A percentile compares a stretch with the other conserved stretches of the same genome.
Conservation (phyloP, 2,329 filamentous ascomycete genomes). For the Pseudonectria buxi region DNA sequence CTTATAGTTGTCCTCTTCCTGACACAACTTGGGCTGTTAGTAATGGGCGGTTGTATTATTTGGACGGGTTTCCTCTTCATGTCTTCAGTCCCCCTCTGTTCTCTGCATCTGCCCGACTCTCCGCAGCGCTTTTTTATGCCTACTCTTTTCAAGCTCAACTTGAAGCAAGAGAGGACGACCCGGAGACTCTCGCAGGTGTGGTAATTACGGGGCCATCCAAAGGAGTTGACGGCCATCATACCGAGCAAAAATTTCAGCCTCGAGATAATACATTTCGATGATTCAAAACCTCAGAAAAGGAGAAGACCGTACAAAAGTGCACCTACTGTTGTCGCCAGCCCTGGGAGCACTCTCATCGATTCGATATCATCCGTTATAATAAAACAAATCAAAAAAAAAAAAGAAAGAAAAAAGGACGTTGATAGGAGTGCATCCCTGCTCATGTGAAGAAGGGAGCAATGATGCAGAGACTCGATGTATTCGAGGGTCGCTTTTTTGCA, state of each 20-base stretch:
- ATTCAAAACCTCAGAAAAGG: slow-evolving; percentile 16
- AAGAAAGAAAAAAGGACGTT: too few relatives aligned
- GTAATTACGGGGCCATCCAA: slow-evolving; percentile 16
- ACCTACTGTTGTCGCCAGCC: too few relatives aligned
- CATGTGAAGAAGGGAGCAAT: too few relatives aligned
- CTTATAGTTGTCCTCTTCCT: slow-evolving; percentile 26
- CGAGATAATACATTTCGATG: slow-evolving; percentile 34
- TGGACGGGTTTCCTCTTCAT: slow-evolving; percentile 24
- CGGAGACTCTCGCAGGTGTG: slow-evolving; percentile 15
- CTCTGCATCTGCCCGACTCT: slow-evolving; percentile 17
- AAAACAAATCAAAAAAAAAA: too few relatives aligned
- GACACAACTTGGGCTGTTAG: slow-evolving; percentile 24
- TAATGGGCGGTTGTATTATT: slow-evolving; percentile 32
- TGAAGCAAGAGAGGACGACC: slow-evolving; percentile 4
- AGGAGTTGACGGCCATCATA: slow-evolving; percentile 26
- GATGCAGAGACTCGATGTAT: too few relatives aligned
- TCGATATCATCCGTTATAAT: too few relatives aligned
- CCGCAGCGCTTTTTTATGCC: slow-evolving; percentile 12
- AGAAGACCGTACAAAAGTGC: too few relatives aligned
- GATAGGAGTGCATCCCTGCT: too few relatives aligned
- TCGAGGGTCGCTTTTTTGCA: too few relatives aligned
- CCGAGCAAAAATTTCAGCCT: slow-evolving; percentile 26
- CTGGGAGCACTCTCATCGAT: too few relatives aligned
- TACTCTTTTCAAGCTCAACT: slow-evolving; percentile 10
- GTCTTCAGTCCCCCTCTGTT: slow-evolving; percentile 20